phyloP scores from a whole-genome alignment of 345 rosid species.

The Pugionium cornutum region DNA sequence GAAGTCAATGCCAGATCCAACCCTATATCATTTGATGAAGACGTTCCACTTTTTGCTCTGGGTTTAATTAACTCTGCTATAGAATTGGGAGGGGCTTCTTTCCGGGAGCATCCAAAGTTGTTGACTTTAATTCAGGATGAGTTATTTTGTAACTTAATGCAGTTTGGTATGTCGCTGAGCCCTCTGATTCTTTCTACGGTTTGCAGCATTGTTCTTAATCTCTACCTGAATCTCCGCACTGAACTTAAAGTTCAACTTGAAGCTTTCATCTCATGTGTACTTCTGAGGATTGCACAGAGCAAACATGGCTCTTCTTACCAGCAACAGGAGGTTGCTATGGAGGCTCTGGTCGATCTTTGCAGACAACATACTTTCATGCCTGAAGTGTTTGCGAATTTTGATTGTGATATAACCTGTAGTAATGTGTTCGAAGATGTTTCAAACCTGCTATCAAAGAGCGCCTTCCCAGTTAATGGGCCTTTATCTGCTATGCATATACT shows the following conservation, averaged over 20 bases:
- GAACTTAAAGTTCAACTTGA: constrained; percentile 72
- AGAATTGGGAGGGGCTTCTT: constrained; percentile 63
- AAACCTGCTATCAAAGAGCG: constrained; percentile 65
- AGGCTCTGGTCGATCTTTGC: constrained; percentile 74
- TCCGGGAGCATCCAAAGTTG: constrained; percentile 56
- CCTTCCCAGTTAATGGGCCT: constrained; percentile 72
- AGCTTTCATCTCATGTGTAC: constrained; percentile 71
- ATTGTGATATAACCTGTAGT: constrained; percentile 69
- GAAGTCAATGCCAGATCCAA: constrained; percentile 57
- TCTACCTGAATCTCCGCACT: constrained; percentile 62
- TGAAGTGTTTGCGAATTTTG: constrained; percentile 74
- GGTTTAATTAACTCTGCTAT: constrained; percentile 71
- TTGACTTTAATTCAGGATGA: constrained; percentile 66
- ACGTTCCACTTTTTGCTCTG: constrained; percentile 74
- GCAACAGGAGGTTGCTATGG: constrained; percentile 84
- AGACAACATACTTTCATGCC: constrained; percentile 63
- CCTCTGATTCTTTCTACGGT: constrained; percentile 79
- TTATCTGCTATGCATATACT: constrained; percentile 74
- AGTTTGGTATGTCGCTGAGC: constrained; percentile 74
- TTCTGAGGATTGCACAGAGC: constrained; percentile 65
- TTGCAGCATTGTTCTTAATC: constrained; percentile 70
- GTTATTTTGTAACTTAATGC: constrained; percentile 69
- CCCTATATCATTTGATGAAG: constrained; percentile 75
- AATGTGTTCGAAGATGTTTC: constrained; percentile 70
- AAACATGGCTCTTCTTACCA: constrained; percentile 73